Evolutionary conservation across 805 yeast species (phyloP).

Genomic region (Candida pini): DNA sequence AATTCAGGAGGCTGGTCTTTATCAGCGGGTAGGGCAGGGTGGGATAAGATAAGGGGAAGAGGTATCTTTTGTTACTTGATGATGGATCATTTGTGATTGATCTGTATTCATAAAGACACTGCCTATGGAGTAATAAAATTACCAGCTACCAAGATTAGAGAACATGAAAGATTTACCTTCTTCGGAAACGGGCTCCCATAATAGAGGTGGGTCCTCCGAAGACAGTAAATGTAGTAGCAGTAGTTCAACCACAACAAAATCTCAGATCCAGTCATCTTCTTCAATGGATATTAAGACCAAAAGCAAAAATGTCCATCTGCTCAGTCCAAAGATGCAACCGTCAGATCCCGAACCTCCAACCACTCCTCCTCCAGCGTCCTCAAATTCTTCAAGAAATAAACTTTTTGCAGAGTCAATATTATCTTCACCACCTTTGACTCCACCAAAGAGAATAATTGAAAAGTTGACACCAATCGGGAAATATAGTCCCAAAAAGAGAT

Average conservation of each 20-base stretch:
- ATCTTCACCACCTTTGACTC: conserved; percentile 19
- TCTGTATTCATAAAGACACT: too few relatives aligned
- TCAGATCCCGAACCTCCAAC: conserved; percentile 6
- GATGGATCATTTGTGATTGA: too few relatives aligned
- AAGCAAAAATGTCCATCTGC: too few relatives aligned
- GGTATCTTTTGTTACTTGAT: too few relatives aligned
- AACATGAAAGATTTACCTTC: too few relatives aligned
- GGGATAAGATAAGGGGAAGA: too few relatives aligned
- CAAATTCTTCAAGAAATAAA: conserved; percentile 5
- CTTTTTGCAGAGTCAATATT: conserved; percentile 4
- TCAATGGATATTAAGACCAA: conserved; percentile 6
- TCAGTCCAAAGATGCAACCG: conserved; percentile 8
- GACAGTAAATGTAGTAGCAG: not conserved
- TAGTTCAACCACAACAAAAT: not conserved
- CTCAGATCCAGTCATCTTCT: not conserved
- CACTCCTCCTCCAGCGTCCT: conserved; percentile 6
- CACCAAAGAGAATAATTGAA: conserved; percentile 17
- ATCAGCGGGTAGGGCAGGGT: too few relatives aligned
- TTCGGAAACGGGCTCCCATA: too few relatives aligned
- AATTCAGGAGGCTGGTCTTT: too few relatives aligned
- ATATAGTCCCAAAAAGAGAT: conserved; percentile 13
- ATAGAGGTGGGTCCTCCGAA: too few relatives aligned
- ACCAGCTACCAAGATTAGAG: too few relatives aligned
- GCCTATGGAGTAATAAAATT: too few relatives aligned
- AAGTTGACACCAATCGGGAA: conserved; percentile 21